Percentiles rank a stretch among this genome's conserved stretches.
Evolutionary conservation across 2,329 filamentous ascomycete genomes (phyloP).

Genomic region (Aspergillus tubingensis): DNA sequence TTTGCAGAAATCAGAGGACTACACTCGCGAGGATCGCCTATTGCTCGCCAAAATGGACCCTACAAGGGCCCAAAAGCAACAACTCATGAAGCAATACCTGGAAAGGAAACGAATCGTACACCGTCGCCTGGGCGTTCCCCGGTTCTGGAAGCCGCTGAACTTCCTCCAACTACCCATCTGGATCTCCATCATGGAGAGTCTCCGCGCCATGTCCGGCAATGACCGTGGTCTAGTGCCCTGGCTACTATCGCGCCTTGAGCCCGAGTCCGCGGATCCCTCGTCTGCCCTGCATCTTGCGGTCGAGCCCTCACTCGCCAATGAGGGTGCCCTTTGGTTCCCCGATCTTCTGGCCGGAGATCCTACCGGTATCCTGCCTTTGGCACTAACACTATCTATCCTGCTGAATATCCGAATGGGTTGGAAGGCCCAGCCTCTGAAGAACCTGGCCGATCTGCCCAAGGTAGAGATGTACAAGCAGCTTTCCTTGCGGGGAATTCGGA

Average conservation of each 20-base stretch:
- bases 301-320: slow-evolving; percentile 55
- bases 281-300: slow-evolving; percentile 31
- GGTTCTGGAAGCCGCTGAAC: slow-evolving; percentile 35
- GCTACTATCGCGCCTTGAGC: slow-evolving; percentile 32
- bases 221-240: slow-evolving; percentile 44
- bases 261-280: slow-evolving; percentile 14
- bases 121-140: slow-evolving; percentile 35
- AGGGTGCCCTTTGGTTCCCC: slow-evolving; percentile 64
- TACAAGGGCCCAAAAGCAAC: slow-evolving; percentile 15
- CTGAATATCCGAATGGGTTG: slow-evolving; percentile 46
- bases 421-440: slow-evolving; percentile 22
- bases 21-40: slow-evolving; percentile 3
- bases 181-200: slow-evolving; percentile 49
- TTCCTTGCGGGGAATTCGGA: slow-evolving; percentile 30
- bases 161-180: slow-evolving; percentile 50
- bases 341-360: slow-evolving; percentile 59
- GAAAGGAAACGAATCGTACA: slow-evolving; percentile 33
- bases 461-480: slow-evolving; percentile 28
- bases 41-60: slow-evolving; percentile 15
- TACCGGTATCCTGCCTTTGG: slow-evolving; percentile 50
- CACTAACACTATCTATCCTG: slow-evolving; percentile 53
- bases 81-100: slow-evolving; percentile 23
- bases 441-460: slow-evolving; percentile 30
- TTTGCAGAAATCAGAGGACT: slow-evolving; percentile 14
- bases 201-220: slow-evolving; percentile 51